These are phyloP conservation scores for Vigna nakashimae DNA, from an alignment of 306 rosid species.

Conservation along the genomic window DNA sequence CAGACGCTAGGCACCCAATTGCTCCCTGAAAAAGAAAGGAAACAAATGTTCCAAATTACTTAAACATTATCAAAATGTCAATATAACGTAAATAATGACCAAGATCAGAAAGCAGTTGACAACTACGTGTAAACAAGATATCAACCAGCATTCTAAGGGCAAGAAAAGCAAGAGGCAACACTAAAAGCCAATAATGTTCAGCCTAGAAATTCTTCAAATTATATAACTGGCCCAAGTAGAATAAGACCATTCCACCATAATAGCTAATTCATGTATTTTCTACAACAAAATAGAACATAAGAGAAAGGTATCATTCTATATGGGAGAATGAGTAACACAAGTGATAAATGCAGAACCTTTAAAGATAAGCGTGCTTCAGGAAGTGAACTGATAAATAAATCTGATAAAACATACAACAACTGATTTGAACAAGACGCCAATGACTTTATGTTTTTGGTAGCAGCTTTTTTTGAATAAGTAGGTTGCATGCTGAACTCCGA, in stretches of 20 bases:
- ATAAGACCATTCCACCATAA: conserved; percentile 12
- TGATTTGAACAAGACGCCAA: conserved; percentile 66
- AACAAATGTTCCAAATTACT: conserved; percentile 15
- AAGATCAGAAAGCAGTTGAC: conserved; percentile 15
- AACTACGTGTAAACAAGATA: not conserved
- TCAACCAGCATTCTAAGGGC: not conserved
- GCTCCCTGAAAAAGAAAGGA: conserved; percentile 69
- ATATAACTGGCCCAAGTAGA: conserved; percentile 18
- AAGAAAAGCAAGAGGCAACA: conserved; percentile 25
- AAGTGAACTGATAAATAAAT: conserved; percentile 65
- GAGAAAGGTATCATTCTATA: conserved; percentile 25
- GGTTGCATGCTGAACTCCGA: conserved; percentile 50
- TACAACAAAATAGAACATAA: conserved; percentile 21
- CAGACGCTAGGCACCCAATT: conserved; percentile 84
- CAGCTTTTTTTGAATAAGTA: conserved; percentile 77
- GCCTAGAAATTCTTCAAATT: conserved; percentile 17
- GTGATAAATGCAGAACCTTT: conserved; percentile 63
- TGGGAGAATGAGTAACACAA: conserved; percentile 15
- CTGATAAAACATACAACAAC: conserved; percentile 70
- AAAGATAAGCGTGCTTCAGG: conserved; percentile 55
- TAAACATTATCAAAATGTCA: conserved; percentile 6
- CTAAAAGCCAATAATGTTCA: conserved; percentile 7
- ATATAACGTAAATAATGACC: conserved; percentile 30
- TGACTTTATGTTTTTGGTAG: conserved; percentile 73
- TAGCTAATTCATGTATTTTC: conserved; percentile 25